Evolutionary conservation across 371 early-diverging fungal genomes (phyloP).

Genomic region (Mortierella sp.): DNA sequence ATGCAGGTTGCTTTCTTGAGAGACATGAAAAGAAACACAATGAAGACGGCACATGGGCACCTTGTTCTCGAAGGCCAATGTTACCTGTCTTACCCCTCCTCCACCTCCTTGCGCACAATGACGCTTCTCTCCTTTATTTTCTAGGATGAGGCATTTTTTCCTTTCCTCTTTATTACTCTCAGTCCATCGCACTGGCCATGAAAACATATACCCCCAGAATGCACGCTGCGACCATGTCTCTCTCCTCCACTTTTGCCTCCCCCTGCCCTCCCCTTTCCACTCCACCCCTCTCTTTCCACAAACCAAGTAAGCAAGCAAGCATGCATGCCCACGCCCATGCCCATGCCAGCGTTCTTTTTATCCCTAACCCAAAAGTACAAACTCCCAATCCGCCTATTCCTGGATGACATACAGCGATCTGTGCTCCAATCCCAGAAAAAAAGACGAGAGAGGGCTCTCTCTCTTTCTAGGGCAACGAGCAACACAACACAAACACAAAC

Average conservation of each 20-base stretch:
- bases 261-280: not conserved
- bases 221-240: slow-evolving; percentile 5
- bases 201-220: not conserved
- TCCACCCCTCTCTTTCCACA: not conserved
- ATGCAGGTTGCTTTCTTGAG: not conserved
- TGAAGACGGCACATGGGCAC: not conserved
- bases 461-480: too few species aligned
- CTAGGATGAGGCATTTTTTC: not conserved
- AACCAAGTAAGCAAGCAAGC: not conserved
- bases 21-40: not conserved
- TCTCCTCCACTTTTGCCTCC: not conserved
- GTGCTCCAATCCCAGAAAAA: not conserved
- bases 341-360: not conserved
- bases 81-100: not conserved
- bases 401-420: not conserved
- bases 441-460: not conserved
- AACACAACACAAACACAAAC: not conserved
- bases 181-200: not conserved
- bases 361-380: not conserved
- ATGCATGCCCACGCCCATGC: too few species aligned
- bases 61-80: not conserved
- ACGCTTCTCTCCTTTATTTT: not conserved
- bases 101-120: not conserved
- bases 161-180: not conserved
- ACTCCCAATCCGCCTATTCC: not conserved